Evolutionary conservation across 768 basidiomycete genomes (phyloP).

Genomic region (Suillus bovinus): DNA sequence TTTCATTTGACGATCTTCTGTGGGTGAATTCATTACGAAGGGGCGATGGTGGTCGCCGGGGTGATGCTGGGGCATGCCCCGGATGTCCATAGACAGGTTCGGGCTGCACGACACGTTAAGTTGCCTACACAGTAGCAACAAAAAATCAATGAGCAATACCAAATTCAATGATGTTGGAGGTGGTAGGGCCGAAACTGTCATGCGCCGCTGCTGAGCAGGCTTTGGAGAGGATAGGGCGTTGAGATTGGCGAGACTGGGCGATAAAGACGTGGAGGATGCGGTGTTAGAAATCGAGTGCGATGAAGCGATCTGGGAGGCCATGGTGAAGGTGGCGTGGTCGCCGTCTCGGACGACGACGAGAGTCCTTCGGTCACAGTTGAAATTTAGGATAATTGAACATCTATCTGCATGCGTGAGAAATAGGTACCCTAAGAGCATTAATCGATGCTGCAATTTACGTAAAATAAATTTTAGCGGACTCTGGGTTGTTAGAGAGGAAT

Average conservation of each 20-base stretch:
- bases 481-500: slow-evolving; percentile 1
- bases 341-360: slow-evolving; percentile 27
- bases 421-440: slow-evolving; percentile 17
- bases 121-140: not conserved
- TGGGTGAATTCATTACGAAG: slow-evolving; percentile 63
- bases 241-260: slow-evolving; percentile 34
- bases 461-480: slow-evolving; percentile 22
- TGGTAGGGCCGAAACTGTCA: slow-evolving; percentile 37
- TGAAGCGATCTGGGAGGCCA: slow-evolving; percentile 21
- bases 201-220: slow-evolving; percentile 37
- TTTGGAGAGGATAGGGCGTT: slow-evolving; percentile 32
- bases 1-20: slow-evolving; percentile 49
- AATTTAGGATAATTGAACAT: slow-evolving; percentile 12
- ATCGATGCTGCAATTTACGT: not conserved
- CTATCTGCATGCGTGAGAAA: slow-evolving; percentile 25
- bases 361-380: slow-evolving; percentile 15
- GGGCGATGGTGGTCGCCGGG: slow-evolving; percentile 64
- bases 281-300: slow-evolving; percentile 30
- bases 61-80: slow-evolving; percentile 20
- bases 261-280: slow-evolving; percentile 32
- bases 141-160: slow-evolving; percentile 27
- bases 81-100: slow-evolving; percentile 44
- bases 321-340: slow-evolving; percentile 28
- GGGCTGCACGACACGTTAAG: slow-evolving; percentile 35
- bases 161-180: slow-evolving; percentile 43